Conservation (phyloP, 495 filamentous ascomycete species). For the Rhypophila decipiens region DNA sequence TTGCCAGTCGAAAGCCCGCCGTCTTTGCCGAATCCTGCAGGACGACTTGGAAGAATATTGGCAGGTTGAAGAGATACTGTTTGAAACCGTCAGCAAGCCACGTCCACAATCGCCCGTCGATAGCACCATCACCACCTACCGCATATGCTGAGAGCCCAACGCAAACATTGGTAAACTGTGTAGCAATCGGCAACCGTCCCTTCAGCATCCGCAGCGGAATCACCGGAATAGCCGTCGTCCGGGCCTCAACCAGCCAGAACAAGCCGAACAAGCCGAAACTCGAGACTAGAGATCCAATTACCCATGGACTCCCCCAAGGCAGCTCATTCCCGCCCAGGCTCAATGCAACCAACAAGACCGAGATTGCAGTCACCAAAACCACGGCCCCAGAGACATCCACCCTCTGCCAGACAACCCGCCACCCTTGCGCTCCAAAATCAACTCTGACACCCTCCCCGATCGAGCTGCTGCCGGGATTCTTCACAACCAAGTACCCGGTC, state of each 20-base stretch:
- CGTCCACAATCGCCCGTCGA: background rate
- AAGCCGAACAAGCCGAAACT: constrained; percentile 43
- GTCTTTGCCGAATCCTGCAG: constrained; percentile 55
- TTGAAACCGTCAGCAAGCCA: background rate
- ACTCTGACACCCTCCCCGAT: no score
- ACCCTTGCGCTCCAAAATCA: constrained; percentile 11
- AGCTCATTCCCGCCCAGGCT: constrained; percentile 59
- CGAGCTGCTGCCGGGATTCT: constrained; percentile 30
- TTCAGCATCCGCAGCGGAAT: constrained; percentile 53
- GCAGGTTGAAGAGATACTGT: constrained; percentile 61
- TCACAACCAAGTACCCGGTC: constrained; percentile 48
- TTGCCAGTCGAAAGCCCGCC: constrained; percentile 52
- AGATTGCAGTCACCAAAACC: constrained; percentile 52
- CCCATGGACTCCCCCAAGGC: constrained; percentile 52
- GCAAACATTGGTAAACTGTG: constrained; percentile 54
- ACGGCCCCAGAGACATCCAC: constrained; percentile 53
- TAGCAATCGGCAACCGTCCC: constrained; percentile 46
- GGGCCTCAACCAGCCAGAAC: constrained; percentile 51
- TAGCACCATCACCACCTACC: constrained; percentile 30
- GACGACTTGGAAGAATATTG: constrained; percentile 59
- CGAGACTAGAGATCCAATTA: constrained; percentile 43
- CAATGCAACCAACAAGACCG: constrained; percentile 51
- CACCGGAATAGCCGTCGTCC: constrained; percentile 52
- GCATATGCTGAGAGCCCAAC: constrained; percentile 58
- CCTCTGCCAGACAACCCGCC: constrained; percentile 42